phyloP scores from a whole-genome alignment of 2,329 filamentous ascomycete genomes.

The Penicillium sp. region DNA sequence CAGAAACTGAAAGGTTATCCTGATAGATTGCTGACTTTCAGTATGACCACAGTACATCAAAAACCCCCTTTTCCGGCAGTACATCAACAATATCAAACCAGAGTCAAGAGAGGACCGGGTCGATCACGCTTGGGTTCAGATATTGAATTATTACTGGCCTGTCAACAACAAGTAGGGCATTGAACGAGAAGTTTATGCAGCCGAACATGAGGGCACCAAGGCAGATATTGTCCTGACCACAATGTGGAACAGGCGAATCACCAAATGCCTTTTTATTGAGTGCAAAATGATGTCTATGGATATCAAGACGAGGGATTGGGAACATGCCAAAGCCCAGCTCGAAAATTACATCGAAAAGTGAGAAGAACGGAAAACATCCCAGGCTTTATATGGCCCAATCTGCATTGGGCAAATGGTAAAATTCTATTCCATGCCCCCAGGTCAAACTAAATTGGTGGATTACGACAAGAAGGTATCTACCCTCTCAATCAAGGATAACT shows the following conservation, averaged over 20 bases:
- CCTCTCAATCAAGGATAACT: background rate
- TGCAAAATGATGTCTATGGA: background rate
- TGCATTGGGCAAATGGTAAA: background rate
- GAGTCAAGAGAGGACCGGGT: background rate
- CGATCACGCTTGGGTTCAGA: background rate
- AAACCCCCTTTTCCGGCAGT: background rate
- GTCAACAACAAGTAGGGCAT: background rate
- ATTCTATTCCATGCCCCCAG: background rate
- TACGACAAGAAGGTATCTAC: background rate
- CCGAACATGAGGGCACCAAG: background rate
- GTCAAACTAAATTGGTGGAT: background rate
- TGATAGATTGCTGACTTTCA: no score
- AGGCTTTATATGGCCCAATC: background rate
- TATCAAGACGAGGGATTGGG: background rate
- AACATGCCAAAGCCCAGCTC: background rate
- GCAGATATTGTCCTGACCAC: background rate
- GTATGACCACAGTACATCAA: background rate
- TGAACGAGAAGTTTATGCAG: background rate
- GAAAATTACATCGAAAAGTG: background rate
- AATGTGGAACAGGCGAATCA: background rate
- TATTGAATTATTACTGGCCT: background rate
- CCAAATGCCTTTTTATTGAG: background rate
- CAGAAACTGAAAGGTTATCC: no score
- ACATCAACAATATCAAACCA: background rate
- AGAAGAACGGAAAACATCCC: background rate